Percentiles rank a stretch among this genome's conserved stretches.
Evolutionary conservation across 805 yeast species (phyloP).

Genomic region (Ogataea wickerhamii): DNA sequence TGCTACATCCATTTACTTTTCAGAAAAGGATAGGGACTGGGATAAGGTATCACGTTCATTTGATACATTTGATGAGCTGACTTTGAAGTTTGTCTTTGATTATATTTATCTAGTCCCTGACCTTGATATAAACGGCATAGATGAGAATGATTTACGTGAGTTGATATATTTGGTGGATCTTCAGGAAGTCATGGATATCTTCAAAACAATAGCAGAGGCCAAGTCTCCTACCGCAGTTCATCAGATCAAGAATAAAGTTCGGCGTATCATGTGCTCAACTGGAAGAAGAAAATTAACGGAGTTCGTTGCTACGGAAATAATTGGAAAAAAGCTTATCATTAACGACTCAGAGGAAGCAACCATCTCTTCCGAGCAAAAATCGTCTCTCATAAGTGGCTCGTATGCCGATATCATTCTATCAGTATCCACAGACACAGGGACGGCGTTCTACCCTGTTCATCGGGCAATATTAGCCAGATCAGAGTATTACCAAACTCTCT

Average conservation of each 20-base stretch:
- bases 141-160: slow-evolving; percentile 27
- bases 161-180: slow-evolving; percentile 39
- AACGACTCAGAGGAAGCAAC: not conserved
- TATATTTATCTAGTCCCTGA: slow-evolving; percentile 26
- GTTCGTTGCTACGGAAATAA: slow-evolving; percentile 28
- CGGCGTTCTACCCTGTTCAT: slow-evolving; percentile 57
- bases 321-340: slow-evolving; percentile 17
- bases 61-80: slow-evolving; percentile 19
- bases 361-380: slow-evolving; percentile 25
- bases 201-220: slow-evolving; percentile 23
- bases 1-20: slow-evolving; percentile 21
- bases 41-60: not conserved
- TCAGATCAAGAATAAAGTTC: slow-evolving; percentile 32
- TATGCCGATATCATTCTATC: slow-evolving; percentile 49
- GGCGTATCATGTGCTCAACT: slow-evolving; percentile 32
- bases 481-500: slow-evolving; percentile 62
- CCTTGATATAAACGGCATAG: slow-evolving; percentile 32
- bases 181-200: slow-evolving; percentile 31
- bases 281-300: slow-evolving; percentile 34
- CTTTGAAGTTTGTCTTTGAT: slow-evolving; percentile 33
- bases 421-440: slow-evolving; percentile 25
- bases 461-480: slow-evolving; percentile 57
- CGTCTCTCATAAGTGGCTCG: slow-evolving; percentile 19
- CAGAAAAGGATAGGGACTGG: slow-evolving; percentile 1
- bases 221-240: slow-evolving; percentile 23